Base-by-base conservation (phyloP, 2,329 filamentous ascomycete genomes). In the Ophiostoma australiae region DNA sequence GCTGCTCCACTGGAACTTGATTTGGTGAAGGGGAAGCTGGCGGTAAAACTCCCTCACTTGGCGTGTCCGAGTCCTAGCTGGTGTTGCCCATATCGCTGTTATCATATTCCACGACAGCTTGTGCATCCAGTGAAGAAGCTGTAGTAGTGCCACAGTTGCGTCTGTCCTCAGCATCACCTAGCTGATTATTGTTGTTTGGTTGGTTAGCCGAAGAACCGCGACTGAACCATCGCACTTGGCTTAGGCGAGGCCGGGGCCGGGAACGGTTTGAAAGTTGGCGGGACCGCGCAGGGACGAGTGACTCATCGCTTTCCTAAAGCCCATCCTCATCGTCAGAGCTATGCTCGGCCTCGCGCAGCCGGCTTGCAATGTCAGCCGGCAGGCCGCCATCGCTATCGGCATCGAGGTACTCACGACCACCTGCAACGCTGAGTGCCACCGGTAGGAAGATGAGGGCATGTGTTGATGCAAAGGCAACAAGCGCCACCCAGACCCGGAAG, bases 381-480 rank as follows among this genome's bases (percentile, higher is more conserved):
- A 98, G 83, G 0, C 94, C 93, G 2, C 94, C 93, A 76, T 96
- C 92, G 70, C 88, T 90, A 77, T 97, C 93, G 0, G 91, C 90
- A 77, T 98, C 93, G 52, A 93, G 85, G 77, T 97, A 98, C 3
- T 94, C 94, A 75, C 90, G 87, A 1, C 95, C 95, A 23, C 95
- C 95, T 69, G 91, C 85, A 68, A 97, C 84, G 77, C 92, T 96
- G 74, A 99, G 84, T 1, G 91, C 90, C 0, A 98, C 95, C 0
- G 95, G 95, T 76, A 99, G 82, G 79, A 98, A 97, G 8, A 99
- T 86, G 67, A 99, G 84, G 0, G 95, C 93, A 79, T 99, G 95
- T 11, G 90, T 85, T 8, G 92, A 92, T 2, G 94, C 96, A 79
- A 97, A 94, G 11, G 96, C 79, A 13, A 99, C 94, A 70, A 99